Evolutionary conservation across 495 filamentous ascomycete species (phyloP).

Genomic region (Penicillium chermesinum): DNA sequence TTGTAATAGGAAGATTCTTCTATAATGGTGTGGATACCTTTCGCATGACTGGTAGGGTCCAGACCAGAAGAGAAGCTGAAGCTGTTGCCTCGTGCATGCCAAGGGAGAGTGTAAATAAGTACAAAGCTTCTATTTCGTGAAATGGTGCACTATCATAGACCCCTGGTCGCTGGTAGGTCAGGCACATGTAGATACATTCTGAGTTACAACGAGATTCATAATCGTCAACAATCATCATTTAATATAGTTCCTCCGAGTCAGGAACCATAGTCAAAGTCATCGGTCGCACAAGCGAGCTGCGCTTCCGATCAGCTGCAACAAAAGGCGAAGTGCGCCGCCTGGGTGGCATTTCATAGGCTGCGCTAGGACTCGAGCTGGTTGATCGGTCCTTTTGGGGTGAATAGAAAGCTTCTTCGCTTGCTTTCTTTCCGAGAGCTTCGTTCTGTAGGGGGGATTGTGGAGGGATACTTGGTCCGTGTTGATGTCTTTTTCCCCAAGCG

Average conservation of each 20-base stretch:
- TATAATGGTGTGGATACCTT: too few species aligned
- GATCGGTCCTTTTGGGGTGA: constrained; percentile 7
- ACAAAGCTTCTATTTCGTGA: too few species aligned
- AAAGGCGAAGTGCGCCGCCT: constrained; percentile 15
- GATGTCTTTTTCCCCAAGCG: constrained; percentile 1
- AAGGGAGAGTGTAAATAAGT: too few species aligned
- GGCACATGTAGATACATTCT: too few species aligned
- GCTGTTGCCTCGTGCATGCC: too few species aligned
- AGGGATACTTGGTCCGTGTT: too few species aligned
- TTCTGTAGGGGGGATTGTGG: neutral
- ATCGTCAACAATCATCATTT: constrained; percentile 15
- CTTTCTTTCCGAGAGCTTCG: constrained; percentile 9
- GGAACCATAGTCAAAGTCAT: constrained; percentile 43
- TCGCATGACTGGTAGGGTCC: too few species aligned
- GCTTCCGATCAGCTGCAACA: constrained; percentile 21
- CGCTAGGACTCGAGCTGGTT: constrained; percentile 1
- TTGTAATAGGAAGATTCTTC: too few species aligned
- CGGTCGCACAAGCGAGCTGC: constrained; percentile 20
- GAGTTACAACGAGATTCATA: too few species aligned
- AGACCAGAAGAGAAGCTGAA: too few species aligned
- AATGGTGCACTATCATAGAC: too few species aligned
- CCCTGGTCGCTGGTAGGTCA: too few species aligned
- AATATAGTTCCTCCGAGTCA: constrained; percentile 37
- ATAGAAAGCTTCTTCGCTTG: constrained; percentile 9
- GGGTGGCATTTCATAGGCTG: constrained; percentile 9